Conservation (phyloP, 441 rosid species). For the Geranium incanum region DNA sequence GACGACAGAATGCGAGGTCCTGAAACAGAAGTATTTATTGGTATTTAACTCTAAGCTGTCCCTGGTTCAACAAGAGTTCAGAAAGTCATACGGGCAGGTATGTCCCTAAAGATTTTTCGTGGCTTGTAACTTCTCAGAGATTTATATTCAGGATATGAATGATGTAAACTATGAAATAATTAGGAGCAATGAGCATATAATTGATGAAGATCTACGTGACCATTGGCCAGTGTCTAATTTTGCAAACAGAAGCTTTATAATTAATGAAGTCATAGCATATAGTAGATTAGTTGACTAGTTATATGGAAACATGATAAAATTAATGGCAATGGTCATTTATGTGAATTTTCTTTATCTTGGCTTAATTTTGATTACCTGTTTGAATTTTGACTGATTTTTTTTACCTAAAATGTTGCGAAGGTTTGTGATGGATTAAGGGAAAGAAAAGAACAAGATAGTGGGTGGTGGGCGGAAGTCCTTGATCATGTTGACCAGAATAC, state of each 20-base stretch:
- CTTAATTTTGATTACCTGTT: slow-evolving; percentile 10
- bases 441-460: slow-evolving; percentile 35
- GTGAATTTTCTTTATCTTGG: slow-evolving; percentile 2
- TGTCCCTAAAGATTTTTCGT: slow-evolving; percentile 5
- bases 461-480: slow-evolving; percentile 93
- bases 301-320: not conserved
- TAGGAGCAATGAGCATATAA: not conserved
- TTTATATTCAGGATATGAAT: not conserved
- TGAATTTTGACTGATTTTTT: slow-evolving; percentile 11
- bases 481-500: slow-evolving; percentile 53
- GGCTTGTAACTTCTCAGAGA: slow-evolving; percentile 4
- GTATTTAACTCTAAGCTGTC: slow-evolving; percentile 52
- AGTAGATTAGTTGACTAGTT: not conserved
- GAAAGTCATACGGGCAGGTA: slow-evolving; percentile 64
- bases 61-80: slow-evolving; percentile 66
- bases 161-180: not conserved
- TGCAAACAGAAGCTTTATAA: slow-evolving; percentile 1
- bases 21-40: slow-evolving; percentile 68
- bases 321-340: not conserved
- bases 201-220: not conserved
- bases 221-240: not conserved
- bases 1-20: slow-evolving; percentile 43
- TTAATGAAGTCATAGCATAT: not conserved
- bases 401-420: slow-evolving; percentile 34
- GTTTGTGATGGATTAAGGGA: slow-evolving; percentile 48